Evolutionary conservation across 192 early-diverging fungal species (phyloP), one percentile per base, ranked within the genome.

Genomic region (Coemansia sp.): DNA sequence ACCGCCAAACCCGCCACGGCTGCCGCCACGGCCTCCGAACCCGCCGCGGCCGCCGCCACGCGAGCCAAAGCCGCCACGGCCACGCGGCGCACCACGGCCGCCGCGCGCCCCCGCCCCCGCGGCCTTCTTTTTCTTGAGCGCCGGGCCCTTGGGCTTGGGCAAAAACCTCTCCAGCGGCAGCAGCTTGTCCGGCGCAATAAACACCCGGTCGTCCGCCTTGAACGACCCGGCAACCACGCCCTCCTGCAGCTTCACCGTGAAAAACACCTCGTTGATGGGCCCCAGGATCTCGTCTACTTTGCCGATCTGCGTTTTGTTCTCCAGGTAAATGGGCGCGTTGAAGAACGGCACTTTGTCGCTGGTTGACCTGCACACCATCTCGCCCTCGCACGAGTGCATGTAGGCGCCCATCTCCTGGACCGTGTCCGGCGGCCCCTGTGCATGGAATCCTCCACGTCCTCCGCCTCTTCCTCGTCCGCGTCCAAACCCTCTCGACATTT

Each of bases 261-360:
- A 99, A 65, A 84, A 94, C 20, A 99, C 91, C 68, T 99, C 91
- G 80, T 94, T 97, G 74, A 99, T 84, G 33, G 94, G 94, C 11
- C 96, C 96, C 28, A 99, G 82, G 59, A 99, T 97, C 73, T 99
- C 96, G 57, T 99, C 96, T 5, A 99, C 94, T 68, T 99, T 97
- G 63, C 96, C 96, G 65, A 99, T 96, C 77, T 93, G 93, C 50
- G 88, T 90, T 84, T 99, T 99, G 84, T 97, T 96, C 68, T 97
- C 91, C 30, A 95, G 83, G 82, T 86, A 99, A 55, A 99, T 94
- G 42, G 96, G 94, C 2, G 96, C 96, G 68, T 97, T 99, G 83
- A 99, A 99, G 81, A 95, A 99, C 19, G 96, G 96, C 62, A 99
- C 88, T 73, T 98, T 90, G 44, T 78, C 57, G 78, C 90, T 93